These are phyloP conservation scores for Pleurotus tuoliensis DNA, from an alignment of 768 basidiomycete species.

Conservation along the genomic window DNA sequence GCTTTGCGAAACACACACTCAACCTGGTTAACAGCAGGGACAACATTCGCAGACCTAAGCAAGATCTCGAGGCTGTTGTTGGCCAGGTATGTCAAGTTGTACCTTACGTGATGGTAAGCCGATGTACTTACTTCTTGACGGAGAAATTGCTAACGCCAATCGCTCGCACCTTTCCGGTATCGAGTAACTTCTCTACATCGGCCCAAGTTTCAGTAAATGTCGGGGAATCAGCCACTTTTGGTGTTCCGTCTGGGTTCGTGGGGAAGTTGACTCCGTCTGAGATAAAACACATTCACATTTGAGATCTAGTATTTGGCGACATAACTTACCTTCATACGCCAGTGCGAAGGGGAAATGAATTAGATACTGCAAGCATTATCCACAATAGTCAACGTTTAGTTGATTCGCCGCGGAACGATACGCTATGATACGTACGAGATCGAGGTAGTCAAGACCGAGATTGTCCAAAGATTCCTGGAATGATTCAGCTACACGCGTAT, in stretches of 20 bases:
- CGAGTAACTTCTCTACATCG: constrained; percentile 45
- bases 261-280: constrained; percentile 15
- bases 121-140: constrained; percentile 41
- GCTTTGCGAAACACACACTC: background rate
- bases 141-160: constrained; percentile 63
- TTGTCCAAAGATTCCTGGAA: constrained; percentile 38
- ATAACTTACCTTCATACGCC: constrained; percentile 23
- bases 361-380: constrained; percentile 33
- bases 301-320: background rate
- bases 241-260: constrained; percentile 28
- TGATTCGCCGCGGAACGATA: background rate
- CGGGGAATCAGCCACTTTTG: constrained; percentile 24
- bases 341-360: constrained; percentile 46
- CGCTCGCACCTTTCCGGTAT: constrained; percentile 41
- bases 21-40: constrained; percentile 33
- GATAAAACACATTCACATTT: no score
- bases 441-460: constrained; percentile 42
- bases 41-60: constrained; percentile 34
- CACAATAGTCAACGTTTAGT: constrained; percentile 10
- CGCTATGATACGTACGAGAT: constrained; percentile 23
- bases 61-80: constrained; percentile 32
- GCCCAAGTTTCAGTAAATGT: constrained; percentile 43
- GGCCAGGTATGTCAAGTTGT: background rate
- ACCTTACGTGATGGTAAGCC: background rate
- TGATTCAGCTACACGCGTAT: constrained; percentile 30